Evolutionary conservation across 352 stramenopile genomes (phyloP), one percentile per base, ranked within the genome.

Genomic region (Aphanomyces stellatus): DNA sequence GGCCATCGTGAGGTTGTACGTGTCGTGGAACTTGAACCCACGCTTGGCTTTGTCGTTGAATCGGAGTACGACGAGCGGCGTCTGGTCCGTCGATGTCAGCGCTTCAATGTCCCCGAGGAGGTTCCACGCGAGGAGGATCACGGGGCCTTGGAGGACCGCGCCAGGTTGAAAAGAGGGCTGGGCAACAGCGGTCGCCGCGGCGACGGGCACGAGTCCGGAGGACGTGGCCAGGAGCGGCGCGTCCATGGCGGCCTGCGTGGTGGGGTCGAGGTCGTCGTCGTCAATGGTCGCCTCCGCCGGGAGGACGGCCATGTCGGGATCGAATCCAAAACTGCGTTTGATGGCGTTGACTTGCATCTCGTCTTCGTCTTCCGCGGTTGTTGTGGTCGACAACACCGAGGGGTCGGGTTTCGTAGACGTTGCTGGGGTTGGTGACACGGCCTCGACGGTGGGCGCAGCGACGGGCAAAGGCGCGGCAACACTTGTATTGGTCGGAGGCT

Each of bases 1-100:
- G 1, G 80, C 85, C 76, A 94, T 88, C 1, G 78, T 82, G 63
- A 92, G 91, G 63, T 87, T 75, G 63, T 92, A 91, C 61, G 87
- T 88, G 68, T 94, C 85, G 62, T 76, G 85, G 56, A 94, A 90
- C 72, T 92, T 94, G 70, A 94, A 91, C 0, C 82, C 84, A 57
- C 85, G 85, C 4, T 81, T 82, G 46, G 79, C 81, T 41, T 91
- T 94, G 77, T 94, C 85, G 0, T 75, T 65, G 42, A 94, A 94
- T 60, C 87, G 80, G 35, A 94, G 81, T 62, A 90, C 89, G 22
- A 94, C 76, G 5, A 94, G 71, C 71, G 79, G 77, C 55, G 67
- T 85, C 4, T 81, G 76, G 17, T 71, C 65, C 0, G 56, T 25
- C n/a, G 79, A 80, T 19, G 81, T 79, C 27, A 94, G 81, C 42